Conservation (phyloP, 202 grass and related monocot species). For the Panicum hallii region DNA sequence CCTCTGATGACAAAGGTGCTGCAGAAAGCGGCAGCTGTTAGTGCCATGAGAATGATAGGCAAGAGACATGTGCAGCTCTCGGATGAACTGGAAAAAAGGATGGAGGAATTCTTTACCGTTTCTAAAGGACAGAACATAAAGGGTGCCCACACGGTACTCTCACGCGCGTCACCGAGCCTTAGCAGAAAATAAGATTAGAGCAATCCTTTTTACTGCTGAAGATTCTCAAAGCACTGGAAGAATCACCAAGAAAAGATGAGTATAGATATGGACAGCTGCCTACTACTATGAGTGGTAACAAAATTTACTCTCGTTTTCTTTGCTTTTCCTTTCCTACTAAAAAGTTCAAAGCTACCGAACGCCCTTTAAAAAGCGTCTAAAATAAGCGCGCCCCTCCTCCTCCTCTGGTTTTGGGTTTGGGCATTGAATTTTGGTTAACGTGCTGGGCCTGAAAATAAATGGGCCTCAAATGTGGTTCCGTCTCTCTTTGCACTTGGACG, state of each 20-base stretch:
- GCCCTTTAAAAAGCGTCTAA: neutral
- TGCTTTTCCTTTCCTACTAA: neutral
- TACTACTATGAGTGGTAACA: neutral
- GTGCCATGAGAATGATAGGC: neutral
- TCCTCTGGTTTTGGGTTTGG: neutral
- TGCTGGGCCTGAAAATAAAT: neutral
- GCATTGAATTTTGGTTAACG: neutral
- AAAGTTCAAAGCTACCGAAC: no score
- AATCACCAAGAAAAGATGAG: neutral
- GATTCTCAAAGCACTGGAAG: no score
- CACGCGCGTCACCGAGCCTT: no score
- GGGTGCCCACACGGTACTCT: neutral
- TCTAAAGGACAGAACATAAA: neutral
- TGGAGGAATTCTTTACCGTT: neutral
- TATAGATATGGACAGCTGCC: neutral
- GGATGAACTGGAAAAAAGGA: neutral
- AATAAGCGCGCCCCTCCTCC: neutral
- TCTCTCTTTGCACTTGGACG: neutral
- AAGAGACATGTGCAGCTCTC: neutral
- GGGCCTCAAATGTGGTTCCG: neutral
- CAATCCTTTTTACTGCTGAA: neutral
- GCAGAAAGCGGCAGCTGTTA: neutral
- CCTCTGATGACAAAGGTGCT: neutral
- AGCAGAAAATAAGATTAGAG: neutral
- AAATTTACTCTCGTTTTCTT: neutral